These are phyloP conservation scores for Ministeria vibrans DNA, from an alignment of 78 protist species.

Conservation along the genomic window DNA sequence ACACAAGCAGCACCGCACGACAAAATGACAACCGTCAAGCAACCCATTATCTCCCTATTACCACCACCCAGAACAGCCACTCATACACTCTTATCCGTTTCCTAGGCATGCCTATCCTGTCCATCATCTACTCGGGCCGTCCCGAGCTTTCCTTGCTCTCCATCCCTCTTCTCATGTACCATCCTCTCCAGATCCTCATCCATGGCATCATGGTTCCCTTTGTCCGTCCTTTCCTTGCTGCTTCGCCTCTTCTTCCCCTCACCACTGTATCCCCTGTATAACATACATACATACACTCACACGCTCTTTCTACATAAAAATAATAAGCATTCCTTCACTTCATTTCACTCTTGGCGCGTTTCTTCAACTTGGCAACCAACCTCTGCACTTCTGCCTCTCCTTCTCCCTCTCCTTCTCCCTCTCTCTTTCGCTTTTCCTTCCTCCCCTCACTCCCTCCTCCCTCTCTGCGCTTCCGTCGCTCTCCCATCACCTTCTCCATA, in stretches of 20 bases:
- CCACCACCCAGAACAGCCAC: too few species aligned
- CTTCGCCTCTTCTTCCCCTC: not conserved
- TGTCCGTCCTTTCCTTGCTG: not conserved
- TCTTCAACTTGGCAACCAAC: not conserved
- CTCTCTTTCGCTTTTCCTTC: not conserved
- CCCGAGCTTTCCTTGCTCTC: not conserved
- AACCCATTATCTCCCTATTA: too few species aligned
- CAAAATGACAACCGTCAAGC: too few species aligned
- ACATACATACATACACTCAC: too few species aligned
- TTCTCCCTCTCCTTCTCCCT: not conserved
- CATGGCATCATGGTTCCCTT: not conserved
- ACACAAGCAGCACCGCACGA: too few species aligned
- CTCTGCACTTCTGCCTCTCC: not conserved
- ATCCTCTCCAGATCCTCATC: not conserved
- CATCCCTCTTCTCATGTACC: conserved; percentile 4
- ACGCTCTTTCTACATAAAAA: too few species aligned
- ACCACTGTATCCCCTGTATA: not conserved
- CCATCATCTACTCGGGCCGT: not conserved
- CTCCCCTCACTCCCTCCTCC: not conserved
- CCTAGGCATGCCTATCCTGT: conserved; percentile 7
- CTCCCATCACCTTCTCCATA: too few species aligned
- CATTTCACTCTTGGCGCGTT: not conserved
- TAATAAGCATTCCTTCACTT: too few species aligned
- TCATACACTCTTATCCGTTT: too few species aligned
- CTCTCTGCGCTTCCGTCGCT: not conserved